Evolutionary conservation across 441 rosid species (phyloP), one percentile per base, ranked within the genome.

Genomic region (Gossypium schwendimanii): DNA sequence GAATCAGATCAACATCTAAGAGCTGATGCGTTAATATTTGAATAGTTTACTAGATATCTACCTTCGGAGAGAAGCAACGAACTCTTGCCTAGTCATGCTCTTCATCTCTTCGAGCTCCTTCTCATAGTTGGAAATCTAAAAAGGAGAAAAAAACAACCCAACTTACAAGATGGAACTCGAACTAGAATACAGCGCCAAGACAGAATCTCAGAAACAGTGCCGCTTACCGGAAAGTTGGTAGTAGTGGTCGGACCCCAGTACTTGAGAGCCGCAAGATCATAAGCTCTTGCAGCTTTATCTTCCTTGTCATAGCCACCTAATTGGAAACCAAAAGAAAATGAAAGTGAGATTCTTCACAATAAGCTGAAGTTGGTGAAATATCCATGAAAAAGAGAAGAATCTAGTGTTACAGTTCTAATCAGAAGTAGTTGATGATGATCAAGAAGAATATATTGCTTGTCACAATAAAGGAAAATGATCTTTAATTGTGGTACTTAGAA

Each of bases 201-300:
- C n/a, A 6, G 36, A 57, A 0, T 39, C 44, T 6, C 17, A 23
- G 55, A 33, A 73, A 63, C 9, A 31, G 39, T 36, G 21, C 3
- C 5, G n/a, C 8, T 20, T 78, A 89, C 99, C 59, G 95, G 92
- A 76, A 92, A 95, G 74, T 95, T 95, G 5, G 91, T 95, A 6
- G 94, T 88, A 1, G 99, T 91, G 59, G 90, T 84, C 60, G 96
- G 92, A 80, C 99, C 99, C 98, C 99, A 94, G 77, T 92, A 94
- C 84, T 94, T 94, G 62, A 94, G 96, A 78, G 97, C 98, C 21
- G 99, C 98, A 50, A 95, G 93, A 79, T 94, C 99, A 31, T 94
- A 94, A 80, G 99, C 96, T 84, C 93, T 84, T 12, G 99, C 97
- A 68, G 99, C 97, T 80, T 88, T 95, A 20, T 95, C 98, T 77